These are phyloP conservation scores for Chaetomium fimeti DNA, from an alignment of 495 filamentous ascomycete genomes.

Conservation along the genomic window DNA sequence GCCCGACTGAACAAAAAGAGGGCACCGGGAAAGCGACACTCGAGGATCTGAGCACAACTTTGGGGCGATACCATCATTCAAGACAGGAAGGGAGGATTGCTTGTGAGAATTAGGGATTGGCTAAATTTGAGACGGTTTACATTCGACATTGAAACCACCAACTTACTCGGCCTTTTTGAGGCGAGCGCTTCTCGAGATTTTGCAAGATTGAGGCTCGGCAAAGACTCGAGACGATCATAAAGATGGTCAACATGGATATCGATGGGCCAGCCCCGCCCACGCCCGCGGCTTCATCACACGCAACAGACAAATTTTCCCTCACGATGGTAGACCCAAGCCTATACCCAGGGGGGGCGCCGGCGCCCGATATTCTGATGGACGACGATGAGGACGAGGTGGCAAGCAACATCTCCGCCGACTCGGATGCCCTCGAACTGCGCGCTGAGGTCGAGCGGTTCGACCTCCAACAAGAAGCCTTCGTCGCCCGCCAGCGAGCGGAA, in stretches of 20 bases:
- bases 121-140: too few relatives aligned
- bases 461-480: conserved; percentile 35
- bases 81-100: too few relatives aligned
- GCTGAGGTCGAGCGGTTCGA: conserved; percentile 40
- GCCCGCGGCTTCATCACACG: background rate
- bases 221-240: background rate
- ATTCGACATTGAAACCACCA: background rate
- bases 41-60: too few relatives aligned
- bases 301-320: conserved; percentile 4
- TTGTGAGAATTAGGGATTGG: too few relatives aligned
- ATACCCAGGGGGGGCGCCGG: conserved; percentile 3
- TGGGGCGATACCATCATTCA: too few relatives aligned
- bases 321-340: conserved; percentile 24
- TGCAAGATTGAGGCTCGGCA: background rate
- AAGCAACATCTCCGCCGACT: conserved; percentile 41
- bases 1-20: too few relatives aligned
- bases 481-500: conserved; percentile 33
- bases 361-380: conserved; percentile 15
- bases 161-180: too few relatives aligned
- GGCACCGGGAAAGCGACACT: too few relatives aligned
- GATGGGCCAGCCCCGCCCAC: conserved; percentile 11
- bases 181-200: background rate
- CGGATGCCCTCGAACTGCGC: conserved; percentile 40
- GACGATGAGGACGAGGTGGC: conserved; percentile 22
- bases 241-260: conserved; percentile 32